Percentiles rank a stretch among this genome's conserved stretches.
phyloP scores from a whole-genome alignment of 2,329 filamentous ascomycete genomes.

The Peltaster fructicola region DNA sequence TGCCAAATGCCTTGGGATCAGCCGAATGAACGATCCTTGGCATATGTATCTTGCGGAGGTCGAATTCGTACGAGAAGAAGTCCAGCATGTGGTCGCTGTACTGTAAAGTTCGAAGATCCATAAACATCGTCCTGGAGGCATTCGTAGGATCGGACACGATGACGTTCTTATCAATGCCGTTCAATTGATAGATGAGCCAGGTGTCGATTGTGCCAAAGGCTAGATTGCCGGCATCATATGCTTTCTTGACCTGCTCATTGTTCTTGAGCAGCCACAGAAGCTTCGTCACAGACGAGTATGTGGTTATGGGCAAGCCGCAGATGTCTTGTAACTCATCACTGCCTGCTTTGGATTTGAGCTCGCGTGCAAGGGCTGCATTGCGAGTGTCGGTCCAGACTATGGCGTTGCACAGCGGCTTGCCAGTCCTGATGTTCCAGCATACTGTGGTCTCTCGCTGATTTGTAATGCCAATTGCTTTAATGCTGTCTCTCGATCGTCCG shows the following conservation, averaged over 20 bases:
- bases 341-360: constrained; percentile 49
- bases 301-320: constrained; percentile 70
- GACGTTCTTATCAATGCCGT: constrained; percentile 47
- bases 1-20: constrained; percentile 54
- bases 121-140: constrained; percentile 84
- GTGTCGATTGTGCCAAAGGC: constrained; percentile 78
- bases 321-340: constrained; percentile 52
- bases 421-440: constrained; percentile 67
- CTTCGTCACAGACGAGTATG: constrained; percentile 77
- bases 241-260: constrained; percentile 47
- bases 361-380: constrained; percentile 56
- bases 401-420: constrained; percentile 65
- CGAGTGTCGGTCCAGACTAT: constrained; percentile 85
- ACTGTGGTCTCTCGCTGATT: constrained; percentile 82
- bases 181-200: constrained; percentile 74
- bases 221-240: constrained; percentile 59
- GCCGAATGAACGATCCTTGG: constrained; percentile 76
- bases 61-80: constrained; percentile 54
- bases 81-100: constrained; percentile 62
- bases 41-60: constrained; percentile 51
- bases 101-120: constrained; percentile 64
- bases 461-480: constrained; percentile 68
- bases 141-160: constrained; percentile 79
- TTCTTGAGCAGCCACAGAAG: constrained; percentile 68
- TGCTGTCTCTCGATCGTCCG: constrained; percentile 49